Evolutionary conservation across 495 filamentous ascomycete species (phyloP), one percentile per base, ranked within the genome.

Genomic region (Aspergillus heteromorphus): DNA sequence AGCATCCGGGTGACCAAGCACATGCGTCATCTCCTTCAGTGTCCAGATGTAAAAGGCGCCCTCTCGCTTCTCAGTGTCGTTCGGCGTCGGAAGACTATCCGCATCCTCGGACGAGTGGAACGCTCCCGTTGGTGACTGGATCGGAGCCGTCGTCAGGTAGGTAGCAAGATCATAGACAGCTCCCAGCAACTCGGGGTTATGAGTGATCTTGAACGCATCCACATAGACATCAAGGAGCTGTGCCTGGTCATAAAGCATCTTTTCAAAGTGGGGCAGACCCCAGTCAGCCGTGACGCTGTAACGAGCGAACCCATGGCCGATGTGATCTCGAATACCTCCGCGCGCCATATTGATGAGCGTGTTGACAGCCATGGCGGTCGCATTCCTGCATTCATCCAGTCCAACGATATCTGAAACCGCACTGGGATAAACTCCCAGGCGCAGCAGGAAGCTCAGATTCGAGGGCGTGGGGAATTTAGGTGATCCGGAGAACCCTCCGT

Each of bases 11-110:
- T 82, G 70, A 4, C 83, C 85, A 1, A 97, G 81, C 4, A 96
- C 81, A 48, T 82, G 79, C 30, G 89, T 86, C 58, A 97, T 86
- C 59, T 97, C 92, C 59, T 89, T 87, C 51, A 87, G 74, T 0
- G 92, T 95, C 92, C 92, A 98, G 17, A 96, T 83, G 63, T 98
- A 97, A 63, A 89, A 97, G 2, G 93, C 93, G 17, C 93, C 93
- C 67, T 97, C 92, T 18, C 89, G 82, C 76, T 92, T 95, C 50
- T 96, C 89, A 0, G 76, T 80, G 62, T 97, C 92, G 9, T 83
- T 83, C 29, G 76, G 81, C 17, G 79, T 80, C 45, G 87, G 87
- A 21, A 82, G 82, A n/a, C 90, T 95, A 68, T 97, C 92, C 0
- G 93, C 92, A 62, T 95, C 91, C 69, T 98, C 93, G 25, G 88